A percentile compares a stretch with the other conserved stretches of the same genome.
phyloP scores from a whole-genome alignment of 495 filamentous ascomycete genomes.

The Penicillium parvum region DNA sequence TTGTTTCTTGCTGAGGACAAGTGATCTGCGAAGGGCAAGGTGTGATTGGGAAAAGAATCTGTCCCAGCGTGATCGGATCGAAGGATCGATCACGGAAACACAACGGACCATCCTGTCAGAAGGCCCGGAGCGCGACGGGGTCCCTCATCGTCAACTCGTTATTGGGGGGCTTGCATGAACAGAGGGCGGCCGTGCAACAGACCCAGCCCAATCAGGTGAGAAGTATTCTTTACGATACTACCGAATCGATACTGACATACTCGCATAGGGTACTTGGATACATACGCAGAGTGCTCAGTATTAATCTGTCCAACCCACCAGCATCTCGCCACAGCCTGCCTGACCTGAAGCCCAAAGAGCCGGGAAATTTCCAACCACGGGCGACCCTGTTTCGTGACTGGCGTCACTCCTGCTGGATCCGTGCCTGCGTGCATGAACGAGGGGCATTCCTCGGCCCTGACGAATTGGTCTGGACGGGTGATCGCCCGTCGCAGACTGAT shows the following conservation, averaged over 20 bases:
- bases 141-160: no score
- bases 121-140: constrained; percentile 2
- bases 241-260: no score
- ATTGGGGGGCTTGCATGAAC: constrained; percentile 7
- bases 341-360: not conserved
- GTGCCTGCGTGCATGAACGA: constrained; percentile 15
- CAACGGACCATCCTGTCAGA: constrained; percentile 2
- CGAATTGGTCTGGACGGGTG: constrained; percentile 3
- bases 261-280: no score
- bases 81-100: not conserved
- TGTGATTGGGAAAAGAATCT: no score
- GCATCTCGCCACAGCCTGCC: no score
- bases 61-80: constrained; percentile 5
- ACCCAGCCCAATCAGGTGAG: not conserved
- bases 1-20: no score
- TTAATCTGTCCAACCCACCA: no score
- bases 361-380: not conserved
- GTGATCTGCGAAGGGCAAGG: no score
- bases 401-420: constrained; percentile 4
- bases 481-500: constrained; percentile 8
- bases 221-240: not conserved
- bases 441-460: constrained; percentile 9
- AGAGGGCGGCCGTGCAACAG: constrained; percentile 13
- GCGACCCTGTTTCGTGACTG: not conserved
- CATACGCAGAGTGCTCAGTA: no score